phyloP scores from a whole-genome alignment of 148 eudicot genomes.

The Diospyros kaki region DNA sequence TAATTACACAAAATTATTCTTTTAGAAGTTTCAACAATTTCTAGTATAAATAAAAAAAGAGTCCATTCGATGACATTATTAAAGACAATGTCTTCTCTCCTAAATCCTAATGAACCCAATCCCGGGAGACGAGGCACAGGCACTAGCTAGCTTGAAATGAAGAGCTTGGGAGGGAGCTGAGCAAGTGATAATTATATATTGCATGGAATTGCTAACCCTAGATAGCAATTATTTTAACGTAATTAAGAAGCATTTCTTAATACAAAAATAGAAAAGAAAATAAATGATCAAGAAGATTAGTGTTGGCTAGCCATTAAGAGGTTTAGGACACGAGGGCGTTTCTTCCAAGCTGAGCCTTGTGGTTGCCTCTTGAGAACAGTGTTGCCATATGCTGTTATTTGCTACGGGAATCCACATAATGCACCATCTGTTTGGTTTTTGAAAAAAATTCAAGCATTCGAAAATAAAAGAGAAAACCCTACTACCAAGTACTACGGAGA shows the following conservation, averaged over 20 bases:
- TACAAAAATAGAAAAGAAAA: not conserved
- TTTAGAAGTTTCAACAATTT: too few relatives aligned
- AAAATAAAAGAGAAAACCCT: too few relatives aligned
- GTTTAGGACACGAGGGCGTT: constrained; percentile 26
- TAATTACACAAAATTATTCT: too few relatives aligned
- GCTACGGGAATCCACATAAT: not conserved
- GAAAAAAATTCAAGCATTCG: too few relatives aligned
- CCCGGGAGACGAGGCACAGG: constrained; percentile 13
- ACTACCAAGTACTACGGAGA: too few relatives aligned
- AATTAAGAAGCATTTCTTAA: not conserved
- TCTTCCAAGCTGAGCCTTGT: constrained; percentile 9
- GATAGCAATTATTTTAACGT: not conserved
- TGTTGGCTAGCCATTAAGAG: not conserved
- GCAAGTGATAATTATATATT: constrained; percentile 17
- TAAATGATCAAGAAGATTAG: not conserved
- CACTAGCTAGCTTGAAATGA: constrained; percentile 24
- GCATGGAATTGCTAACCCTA: constrained; percentile 27
- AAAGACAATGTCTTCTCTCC: too few relatives aligned
- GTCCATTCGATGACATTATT: too few relatives aligned
- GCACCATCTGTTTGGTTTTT: not conserved
- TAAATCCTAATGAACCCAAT: not conserved
- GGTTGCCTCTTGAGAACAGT: constrained; percentile 23
- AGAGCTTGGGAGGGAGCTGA: constrained; percentile 30
- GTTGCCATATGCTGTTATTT: not conserved
- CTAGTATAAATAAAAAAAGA: too few relatives aligned